A percentile compares a stretch with the other conserved stretches of the same genome.
Evolutionary conservation across 176 grass and related monocot species (phyloP).

Genomic region (Sorghum bicolor): DNA sequence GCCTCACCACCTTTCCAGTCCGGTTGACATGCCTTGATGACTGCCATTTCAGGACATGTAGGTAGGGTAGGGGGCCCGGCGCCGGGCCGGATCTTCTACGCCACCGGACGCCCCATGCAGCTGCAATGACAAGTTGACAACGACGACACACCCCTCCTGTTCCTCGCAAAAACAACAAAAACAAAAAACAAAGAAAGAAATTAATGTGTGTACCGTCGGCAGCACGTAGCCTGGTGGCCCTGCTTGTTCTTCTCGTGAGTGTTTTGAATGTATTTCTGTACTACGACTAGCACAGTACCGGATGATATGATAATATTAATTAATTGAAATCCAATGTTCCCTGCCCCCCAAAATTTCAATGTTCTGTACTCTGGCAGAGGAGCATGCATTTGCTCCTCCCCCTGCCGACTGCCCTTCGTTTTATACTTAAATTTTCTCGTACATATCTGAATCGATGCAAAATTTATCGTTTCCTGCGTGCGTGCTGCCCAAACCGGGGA

Average conservation of each 20-base stretch:
- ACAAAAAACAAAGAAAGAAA: too few relatives aligned
- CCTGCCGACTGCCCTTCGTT: background rate
- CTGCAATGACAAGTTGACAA: background rate
- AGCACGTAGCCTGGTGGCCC: background rate
- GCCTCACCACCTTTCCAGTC: background rate
- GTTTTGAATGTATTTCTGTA: background rate
- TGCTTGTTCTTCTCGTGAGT: background rate
- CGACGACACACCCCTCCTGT: background rate
- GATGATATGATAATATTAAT: background rate
- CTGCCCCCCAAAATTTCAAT: background rate
- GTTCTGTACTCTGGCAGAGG: background rate
- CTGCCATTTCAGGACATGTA: background rate
- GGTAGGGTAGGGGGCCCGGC: background rate
- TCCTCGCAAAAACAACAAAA: background rate
- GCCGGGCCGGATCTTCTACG: conserved; percentile 20
- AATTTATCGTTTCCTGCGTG: background rate
- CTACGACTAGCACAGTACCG: background rate
- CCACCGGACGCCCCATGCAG: background rate
- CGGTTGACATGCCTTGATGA: background rate
- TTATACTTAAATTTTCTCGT: background rate
- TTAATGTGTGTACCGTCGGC: background rate
- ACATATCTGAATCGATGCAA: background rate
- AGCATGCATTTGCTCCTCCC: background rate
- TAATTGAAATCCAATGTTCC: background rate
- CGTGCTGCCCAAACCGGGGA: background rate